A percentile compares a stretch with the other conserved stretches of the same genome.
Evolutionary conservation across 78 protist species (phyloP).

Genomic region (Mastigamoeba balamuthi): DNA sequence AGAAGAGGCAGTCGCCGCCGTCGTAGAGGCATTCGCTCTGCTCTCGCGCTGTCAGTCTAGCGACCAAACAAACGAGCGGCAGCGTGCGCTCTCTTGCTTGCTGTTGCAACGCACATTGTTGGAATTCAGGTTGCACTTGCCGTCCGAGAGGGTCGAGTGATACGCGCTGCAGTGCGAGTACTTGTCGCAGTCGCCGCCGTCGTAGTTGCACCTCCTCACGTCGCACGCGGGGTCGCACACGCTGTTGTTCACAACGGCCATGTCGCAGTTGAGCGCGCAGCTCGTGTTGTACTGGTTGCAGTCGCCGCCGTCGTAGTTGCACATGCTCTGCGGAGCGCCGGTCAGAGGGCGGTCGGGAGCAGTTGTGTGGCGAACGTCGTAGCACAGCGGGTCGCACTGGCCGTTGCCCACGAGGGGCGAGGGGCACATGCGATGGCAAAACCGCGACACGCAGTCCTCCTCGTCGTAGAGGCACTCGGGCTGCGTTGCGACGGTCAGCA

Average conservation of each 20-base stretch:
- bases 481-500: too few species aligned
- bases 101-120: too few species aligned
- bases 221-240: slow-evolving; percentile 9
- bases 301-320: slow-evolving; percentile 17
- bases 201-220: slow-evolving; percentile 6
- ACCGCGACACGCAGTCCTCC: neutral
- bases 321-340: neutral
- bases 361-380: too few species aligned
- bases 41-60: too few species aligned
- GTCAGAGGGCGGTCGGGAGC: too few species aligned
- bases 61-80: too few species aligned
- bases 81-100: too few species aligned
- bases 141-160: too few species aligned
- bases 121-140: too few species aligned
- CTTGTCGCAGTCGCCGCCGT: slow-evolving; percentile 34
- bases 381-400: slow-evolving; percentile 6
- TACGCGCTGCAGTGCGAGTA: too few species aligned
- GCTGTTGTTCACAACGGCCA: neutral
- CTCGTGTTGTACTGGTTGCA: neutral
- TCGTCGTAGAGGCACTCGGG: slow-evolving; percentile 3
- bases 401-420: neutral
- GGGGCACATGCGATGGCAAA: too few species aligned
- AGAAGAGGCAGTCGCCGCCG: slow-evolving; percentile 14
- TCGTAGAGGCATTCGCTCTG: slow-evolving; percentile 5
- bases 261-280: too few species aligned